These are phyloP conservation scores for Scenedesmus sp. DNA, from an alignment of 163 green algal species.

Conservation along the genomic window DNA sequence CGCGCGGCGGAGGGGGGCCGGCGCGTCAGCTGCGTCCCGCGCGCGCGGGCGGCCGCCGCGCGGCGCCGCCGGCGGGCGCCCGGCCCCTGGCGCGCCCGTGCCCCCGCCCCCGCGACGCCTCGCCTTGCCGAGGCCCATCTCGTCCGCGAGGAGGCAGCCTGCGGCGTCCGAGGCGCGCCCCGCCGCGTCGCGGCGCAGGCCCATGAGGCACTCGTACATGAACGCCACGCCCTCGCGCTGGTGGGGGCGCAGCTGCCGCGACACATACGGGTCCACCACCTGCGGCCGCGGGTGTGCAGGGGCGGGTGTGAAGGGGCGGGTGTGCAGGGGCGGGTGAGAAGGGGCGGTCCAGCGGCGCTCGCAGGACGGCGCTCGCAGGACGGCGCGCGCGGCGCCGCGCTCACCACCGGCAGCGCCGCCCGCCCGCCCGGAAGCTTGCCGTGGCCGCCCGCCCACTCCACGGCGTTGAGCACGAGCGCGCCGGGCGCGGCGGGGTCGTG, in stretches of 20 bases:
- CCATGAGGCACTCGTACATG: slow-evolving; percentile 78
- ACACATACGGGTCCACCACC: slow-evolving; percentile 62
- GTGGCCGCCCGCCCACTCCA: slow-evolving; percentile 55
- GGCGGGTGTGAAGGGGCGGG: no score
- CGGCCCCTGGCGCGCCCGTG: no score
- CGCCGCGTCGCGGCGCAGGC: slow-evolving; percentile 50
- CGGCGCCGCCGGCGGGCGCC: no score
- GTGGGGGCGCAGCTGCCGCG: slow-evolving; percentile 69
- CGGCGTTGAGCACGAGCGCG: slow-evolving; percentile 70
- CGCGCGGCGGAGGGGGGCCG: background rate
- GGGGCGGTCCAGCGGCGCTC: no score
- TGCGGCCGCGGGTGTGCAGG: no score
- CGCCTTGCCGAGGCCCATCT: slow-evolving; percentile 82
- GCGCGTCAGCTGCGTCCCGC: no score
- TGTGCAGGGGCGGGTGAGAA: no score
- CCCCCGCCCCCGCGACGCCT: no score
- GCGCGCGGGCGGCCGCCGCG: no score
- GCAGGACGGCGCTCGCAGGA: no score
- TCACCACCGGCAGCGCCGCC: slow-evolving; percentile 64
- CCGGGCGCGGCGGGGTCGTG: slow-evolving; percentile 61
- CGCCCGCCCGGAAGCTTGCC: slow-evolving; percentile 40
- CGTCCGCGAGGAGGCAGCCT: slow-evolving; percentile 80
- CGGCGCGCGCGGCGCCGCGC: no score
- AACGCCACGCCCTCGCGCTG: slow-evolving; percentile 77
- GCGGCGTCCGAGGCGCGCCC: no score